Evolutionary conservation across 805 yeast genomes (phyloP).

Genomic region (Candida suzukii): DNA sequence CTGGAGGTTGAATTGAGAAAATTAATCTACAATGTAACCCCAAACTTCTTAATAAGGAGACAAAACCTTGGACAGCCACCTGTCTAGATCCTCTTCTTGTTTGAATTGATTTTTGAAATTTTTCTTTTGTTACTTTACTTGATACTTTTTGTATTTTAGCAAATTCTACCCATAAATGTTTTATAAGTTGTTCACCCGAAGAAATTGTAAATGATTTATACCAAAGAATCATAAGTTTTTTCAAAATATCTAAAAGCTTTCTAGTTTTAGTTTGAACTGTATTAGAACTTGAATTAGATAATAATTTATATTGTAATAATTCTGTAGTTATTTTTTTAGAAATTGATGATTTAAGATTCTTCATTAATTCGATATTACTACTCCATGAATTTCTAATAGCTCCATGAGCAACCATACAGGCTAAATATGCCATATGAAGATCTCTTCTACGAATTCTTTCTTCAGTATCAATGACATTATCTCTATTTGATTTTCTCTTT

Average conservation of each 20-base stretch:
- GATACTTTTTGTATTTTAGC: conserved; percentile 13
- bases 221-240: conserved; percentile 62
- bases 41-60: conserved; percentile 62
- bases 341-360: conserved; percentile 34
- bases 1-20: conserved; percentile 86
- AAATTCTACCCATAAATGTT: conserved; percentile 44
- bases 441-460: conserved; percentile 46
- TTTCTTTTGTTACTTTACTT: conserved; percentile 26
- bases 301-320: conserved; percentile 25
- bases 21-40: conserved; percentile 70
- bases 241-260: conserved; percentile 69
- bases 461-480: conserved; percentile 36
- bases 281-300: conserved; percentile 13
- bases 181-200: conserved; percentile 26
- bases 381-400: conserved; percentile 70
- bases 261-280: conserved; percentile 43
- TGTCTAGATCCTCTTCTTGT: conserved; percentile 66
- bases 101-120: conserved; percentile 37
- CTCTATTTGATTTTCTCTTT: conserved; percentile 13
- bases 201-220: conserved; percentile 32
- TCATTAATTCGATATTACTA: conserved; percentile 36
- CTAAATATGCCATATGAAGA: conserved; percentile 53
- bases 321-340: conserved; percentile 41
- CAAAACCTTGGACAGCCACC: conserved; percentile 81
- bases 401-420: conserved; percentile 61